Evolutionary conservation across 352 stramenopile species (phyloP), one percentile per base, ranked within the genome.

Genomic region (Pythium sp.): DNA sequence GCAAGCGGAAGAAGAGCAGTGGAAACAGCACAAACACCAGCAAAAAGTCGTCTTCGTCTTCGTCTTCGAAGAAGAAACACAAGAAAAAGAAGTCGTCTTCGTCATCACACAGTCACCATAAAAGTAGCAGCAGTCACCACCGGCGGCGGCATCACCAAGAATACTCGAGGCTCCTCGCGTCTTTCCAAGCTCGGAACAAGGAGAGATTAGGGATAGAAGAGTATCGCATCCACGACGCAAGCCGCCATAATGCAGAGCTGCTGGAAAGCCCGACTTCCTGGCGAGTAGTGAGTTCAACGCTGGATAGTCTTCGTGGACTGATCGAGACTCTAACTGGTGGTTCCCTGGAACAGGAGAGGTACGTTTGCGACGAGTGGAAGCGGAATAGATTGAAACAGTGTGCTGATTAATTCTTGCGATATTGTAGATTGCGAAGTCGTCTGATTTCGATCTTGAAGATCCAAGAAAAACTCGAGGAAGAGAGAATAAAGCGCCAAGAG

Each of bases 361-460:
- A 64, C 38, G 68, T 22, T 3, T 24, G 20, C 34, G 18, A 30
- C 28, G 20, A 26, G 34, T 22, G 22, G 30, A 41, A n/a, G 54
- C 20, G 3, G 26, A 18, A 28, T 11, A 0, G 22, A 8, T 57
- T 30, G 36, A n/a, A 26, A 53, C 20, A 67, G 5, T 26, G 32
- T 18, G 32, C 5, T 62, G 1, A n/a, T 55, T n/a, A 24, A 8
- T 22, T n/a, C 24, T 43, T 32, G 14, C 46, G 41, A 3, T 57
- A 15, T 12, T 72, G 28, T 61, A 87, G 86, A 64, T 62, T 96
- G 18, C 76, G 81, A 69, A 84, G 88, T 61, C 75, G 81, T 3
- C 67, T 96, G 34, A 94, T 94, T 54, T 80, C 79, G 59, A 90
- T 96, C 59, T 55, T 93, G 36, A 96, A 96, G 68, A 73, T 75